Evolutionary conservation across 2,329 filamentous ascomycete species (phyloP).

Genomic region (Furcasterigmium furcatum): DNA sequence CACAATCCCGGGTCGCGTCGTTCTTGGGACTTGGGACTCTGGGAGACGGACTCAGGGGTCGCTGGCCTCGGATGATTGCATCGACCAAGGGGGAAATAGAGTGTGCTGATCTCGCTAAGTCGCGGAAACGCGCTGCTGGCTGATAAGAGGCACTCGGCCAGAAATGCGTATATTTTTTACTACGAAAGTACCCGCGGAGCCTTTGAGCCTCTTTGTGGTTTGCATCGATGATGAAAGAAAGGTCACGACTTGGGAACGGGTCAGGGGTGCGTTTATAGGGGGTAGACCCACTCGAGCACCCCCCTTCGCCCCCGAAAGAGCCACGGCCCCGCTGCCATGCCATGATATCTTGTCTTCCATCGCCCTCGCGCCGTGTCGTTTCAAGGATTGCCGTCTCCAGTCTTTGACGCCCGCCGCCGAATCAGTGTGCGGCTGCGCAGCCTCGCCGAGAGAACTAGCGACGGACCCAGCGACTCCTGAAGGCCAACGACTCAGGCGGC

Average conservation of each 20-base stretch:
- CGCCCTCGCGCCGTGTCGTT: neutral
- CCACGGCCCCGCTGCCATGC: neutral
- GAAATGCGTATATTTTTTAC: neutral
- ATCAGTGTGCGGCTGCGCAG: neutral
- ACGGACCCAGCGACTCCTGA: neutral
- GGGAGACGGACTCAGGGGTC: neutral
- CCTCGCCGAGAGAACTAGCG: neutral
- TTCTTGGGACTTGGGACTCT: neutral
- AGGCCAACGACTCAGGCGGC: no score
- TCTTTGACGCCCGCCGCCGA: neutral
- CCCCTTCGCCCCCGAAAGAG: neutral
- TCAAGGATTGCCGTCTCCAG: neutral
- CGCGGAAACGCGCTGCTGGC: neutral
- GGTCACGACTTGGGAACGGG: no score
- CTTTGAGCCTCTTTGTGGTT: neutral
- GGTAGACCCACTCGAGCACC: neutral
- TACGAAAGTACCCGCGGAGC: no score
- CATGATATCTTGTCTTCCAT: neutral
- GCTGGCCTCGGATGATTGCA: neutral
- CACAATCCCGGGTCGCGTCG: neutral
- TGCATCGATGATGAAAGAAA: neutral
- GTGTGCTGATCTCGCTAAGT: neutral
- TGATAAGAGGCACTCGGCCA: neutral
- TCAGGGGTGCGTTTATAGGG: neutral
- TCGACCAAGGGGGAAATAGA: neutral